These are phyloP conservation scores for Cystobasidium sp. DNA, from an alignment of 1,284 basidiomycete genomes.

Conservation along the genomic window DNA sequence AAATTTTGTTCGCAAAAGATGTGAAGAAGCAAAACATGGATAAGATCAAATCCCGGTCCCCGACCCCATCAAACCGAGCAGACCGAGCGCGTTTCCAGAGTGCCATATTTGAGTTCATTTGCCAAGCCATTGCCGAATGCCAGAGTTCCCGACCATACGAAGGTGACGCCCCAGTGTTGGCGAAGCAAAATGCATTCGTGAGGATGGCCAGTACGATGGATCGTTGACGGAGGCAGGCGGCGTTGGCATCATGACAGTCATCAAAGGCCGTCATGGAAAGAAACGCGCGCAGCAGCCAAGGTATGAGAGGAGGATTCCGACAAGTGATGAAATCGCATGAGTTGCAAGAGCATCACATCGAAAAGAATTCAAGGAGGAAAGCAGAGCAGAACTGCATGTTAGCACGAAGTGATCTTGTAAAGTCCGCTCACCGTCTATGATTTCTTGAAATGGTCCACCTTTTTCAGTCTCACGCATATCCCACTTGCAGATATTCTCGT, in stretches of 20 bases:
- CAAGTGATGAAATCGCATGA: not conserved
- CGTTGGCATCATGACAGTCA: conserved; percentile 20
- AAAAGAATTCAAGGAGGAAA: not conserved
- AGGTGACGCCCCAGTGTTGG: not conserved
- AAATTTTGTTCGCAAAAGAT: not conserved
- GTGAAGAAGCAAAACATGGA: conserved; percentile 10
- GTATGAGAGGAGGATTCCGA: not conserved
- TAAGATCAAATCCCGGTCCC: not conserved
- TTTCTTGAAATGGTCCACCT: conserved; percentile 94
- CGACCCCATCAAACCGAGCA: no score
- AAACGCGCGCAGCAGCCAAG: conserved; percentile 23
- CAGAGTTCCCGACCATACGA: no score
- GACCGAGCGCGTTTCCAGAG: no score
- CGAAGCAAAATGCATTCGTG: not conserved
- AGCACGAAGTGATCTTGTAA: conserved; percentile 9
- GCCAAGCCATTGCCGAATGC: no score
- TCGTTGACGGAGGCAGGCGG: conserved; percentile 19
- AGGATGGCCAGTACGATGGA: not conserved
- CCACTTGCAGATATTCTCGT: conserved; percentile 96
- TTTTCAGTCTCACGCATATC: conserved; percentile 96
- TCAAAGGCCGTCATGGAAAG: conserved; percentile 15
- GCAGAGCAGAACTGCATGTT: not conserved
- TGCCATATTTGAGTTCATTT: no score
- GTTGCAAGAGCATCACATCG: not conserved
- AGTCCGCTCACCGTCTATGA: conserved; percentile 68